Base-by-base conservation (phyloP, 257 asterid genomes). In the Jacaranda mimosifolia region DNA sequence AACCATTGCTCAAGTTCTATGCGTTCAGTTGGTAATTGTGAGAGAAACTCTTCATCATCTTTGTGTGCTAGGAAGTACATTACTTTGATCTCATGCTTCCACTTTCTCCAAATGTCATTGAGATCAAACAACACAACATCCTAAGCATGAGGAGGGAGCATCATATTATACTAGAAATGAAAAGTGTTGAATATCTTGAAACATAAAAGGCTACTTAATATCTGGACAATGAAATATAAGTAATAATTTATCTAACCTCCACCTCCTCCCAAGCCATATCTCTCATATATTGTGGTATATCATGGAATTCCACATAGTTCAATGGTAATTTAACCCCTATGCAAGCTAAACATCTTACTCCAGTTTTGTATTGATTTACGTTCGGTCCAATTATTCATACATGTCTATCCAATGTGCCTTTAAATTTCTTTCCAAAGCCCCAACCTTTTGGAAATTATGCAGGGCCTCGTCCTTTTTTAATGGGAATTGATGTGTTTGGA, bases 51-150 rank as follows among this genome's bases (percentile, higher is more conserved):
- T 17, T 5, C 32, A n/a, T 64, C 52, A 38, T 40, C 21, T 35
- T 5, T 1, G 6, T 63, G 9, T 32, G 49, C 49, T 5, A 35
- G 9, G 4, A 36, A 63, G 14, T 65, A 65, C 13, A 39, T 40
- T n/a, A 2, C 32, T 40, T 65, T 65, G 32, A 65, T 65, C 36
- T 39, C 15, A 65, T 42, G 14, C 8, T 42, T 65, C 71, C 53
- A 65, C 10, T 63, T 63, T n/a, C 69, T 63, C 69, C 69, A 63
- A 3, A 63, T 6, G 9, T 21, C 48, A 12, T 63, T 63, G 18
- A 63, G 7, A 5, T 26, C 17, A 26, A 7, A 26, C 7, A 60
- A 3, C 7, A 35, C 43, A 7, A 60, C 67, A 10, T 26, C 40
- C n/a, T 60, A 26, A 3, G 67, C 67, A 1, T 60, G 5, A 11